Percentiles rank a stretch among this genome's conserved stretches.
Conservation (phyloP, 2,329 filamentous ascomycete species). For the Aspergillus viridinutans region DNA sequence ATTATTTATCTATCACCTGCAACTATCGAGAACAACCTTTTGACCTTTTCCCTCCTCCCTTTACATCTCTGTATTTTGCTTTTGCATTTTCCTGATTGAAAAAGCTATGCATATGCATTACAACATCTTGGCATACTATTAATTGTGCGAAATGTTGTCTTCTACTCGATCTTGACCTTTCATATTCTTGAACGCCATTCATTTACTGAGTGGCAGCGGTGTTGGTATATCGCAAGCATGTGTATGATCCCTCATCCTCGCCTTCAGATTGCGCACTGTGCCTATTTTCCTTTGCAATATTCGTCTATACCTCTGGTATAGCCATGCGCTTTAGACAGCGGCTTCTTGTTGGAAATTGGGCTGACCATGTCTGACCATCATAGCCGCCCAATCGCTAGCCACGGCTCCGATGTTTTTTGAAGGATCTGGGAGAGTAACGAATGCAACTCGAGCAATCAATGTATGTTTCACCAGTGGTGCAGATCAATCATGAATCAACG, state of each 20-base stretch:
- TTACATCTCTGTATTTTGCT: not conserved
- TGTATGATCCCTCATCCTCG: slow-evolving; percentile 4
- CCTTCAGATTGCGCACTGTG: not conserved
- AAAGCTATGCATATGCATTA: not conserved
- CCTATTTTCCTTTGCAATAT: not conserved
- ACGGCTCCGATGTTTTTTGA: slow-evolving; percentile 34
- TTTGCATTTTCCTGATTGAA: not conserved
- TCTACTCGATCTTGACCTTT: not conserved
- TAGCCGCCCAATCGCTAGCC: slow-evolving; percentile 23
- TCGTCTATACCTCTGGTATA: too few relatives aligned
- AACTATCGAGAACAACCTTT: not conserved
- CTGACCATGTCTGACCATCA: not conserved
- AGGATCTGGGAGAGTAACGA: slow-evolving; percentile 28
- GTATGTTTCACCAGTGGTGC: slow-evolving; percentile 24
- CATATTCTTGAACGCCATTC: not conserved
- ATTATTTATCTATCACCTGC: not conserved
- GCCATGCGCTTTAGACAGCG: not conserved
- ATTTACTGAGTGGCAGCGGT: not conserved
- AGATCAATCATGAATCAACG: not conserved
- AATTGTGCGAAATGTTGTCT: not conserved
- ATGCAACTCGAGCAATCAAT: slow-evolving; percentile 30
- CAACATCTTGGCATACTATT: not conserved
- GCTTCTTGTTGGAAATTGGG: not conserved
- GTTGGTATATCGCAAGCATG: slow-evolving; percentile 1
- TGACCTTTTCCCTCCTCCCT: not conserved